Evolutionary conservation across 2,329 filamentous ascomycete species (phyloP).

Genomic region (Hirsutella minnesotensis): DNA sequence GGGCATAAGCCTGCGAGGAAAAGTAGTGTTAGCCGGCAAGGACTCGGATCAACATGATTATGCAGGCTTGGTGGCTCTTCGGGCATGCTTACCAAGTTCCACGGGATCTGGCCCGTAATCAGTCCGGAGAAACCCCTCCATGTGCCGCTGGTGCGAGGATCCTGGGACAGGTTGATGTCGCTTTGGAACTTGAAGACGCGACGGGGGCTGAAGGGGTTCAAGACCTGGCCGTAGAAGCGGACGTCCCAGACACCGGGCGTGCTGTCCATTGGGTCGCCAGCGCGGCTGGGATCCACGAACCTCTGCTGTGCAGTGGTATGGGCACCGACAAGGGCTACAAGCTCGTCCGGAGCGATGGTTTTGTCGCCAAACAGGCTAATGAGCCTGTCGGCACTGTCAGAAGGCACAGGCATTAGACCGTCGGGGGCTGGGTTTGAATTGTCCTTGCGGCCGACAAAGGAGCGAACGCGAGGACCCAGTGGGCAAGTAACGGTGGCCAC

Average conservation of each 20-base stretch:
- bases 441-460: constrained; percentile 37
- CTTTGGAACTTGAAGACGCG: constrained; percentile 26
- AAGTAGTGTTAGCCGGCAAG: not conserved
- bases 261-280: constrained; percentile 33
- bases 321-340: constrained; percentile 40
- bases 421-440: constrained; percentile 22
- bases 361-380: constrained; percentile 36
- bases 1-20: constrained; percentile 29
- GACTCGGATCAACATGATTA: too few relatives aligned
- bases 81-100: constrained; percentile 23
- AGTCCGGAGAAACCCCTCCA: constrained; percentile 21
- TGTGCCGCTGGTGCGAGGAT: constrained; percentile 19
- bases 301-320: constrained; percentile 37
- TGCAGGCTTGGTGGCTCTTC: not conserved
- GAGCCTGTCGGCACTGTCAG: constrained; percentile 28
- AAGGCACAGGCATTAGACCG: constrained; percentile 28
- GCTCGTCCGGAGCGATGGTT: constrained; percentile 34
- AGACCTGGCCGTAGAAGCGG: constrained; percentile 30
- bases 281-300: constrained; percentile 24
- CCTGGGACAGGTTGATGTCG: constrained; percentile 24
- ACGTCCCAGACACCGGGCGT: constrained; percentile 40
- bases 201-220: constrained; percentile 13
- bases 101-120: constrained; percentile 18
- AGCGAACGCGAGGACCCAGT: constrained; percentile 30
- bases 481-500: constrained; percentile 33